Percentiles rank a stretch among this genome's conserved stretches.
Conservation (phyloP, 805 yeast genomes). For the Kluyveromyces nonfermentans region DNA sequence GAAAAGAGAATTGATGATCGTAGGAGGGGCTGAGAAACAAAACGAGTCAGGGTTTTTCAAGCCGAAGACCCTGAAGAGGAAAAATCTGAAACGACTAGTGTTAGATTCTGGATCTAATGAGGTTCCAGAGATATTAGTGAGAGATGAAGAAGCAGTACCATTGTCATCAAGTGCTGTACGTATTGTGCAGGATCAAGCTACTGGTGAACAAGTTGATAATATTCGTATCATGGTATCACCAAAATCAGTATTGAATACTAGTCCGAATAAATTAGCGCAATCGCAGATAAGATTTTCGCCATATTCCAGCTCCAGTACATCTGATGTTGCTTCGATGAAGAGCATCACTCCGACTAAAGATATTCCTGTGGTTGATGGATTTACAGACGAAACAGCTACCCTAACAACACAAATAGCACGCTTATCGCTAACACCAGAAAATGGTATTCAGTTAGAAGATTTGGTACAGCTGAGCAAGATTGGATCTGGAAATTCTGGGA, state of each 20-base stretch:
- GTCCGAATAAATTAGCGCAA: neutral
- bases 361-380: slow-evolving; percentile 5
- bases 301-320: slow-evolving; percentile 7
- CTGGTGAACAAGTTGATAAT: neutral
- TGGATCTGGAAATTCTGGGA: slow-evolving; percentile 93
- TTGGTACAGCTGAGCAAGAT: slow-evolving; percentile 63
- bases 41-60: slow-evolving; percentile 18
- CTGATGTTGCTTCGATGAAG: slow-evolving; percentile 7
- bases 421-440: slow-evolving; percentile 13
- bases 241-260: neutral
- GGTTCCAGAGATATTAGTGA: slow-evolving; percentile 6
- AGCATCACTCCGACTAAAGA: neutral
- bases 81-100: slow-evolving; percentile 50
- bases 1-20: neutral
- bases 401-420: slow-evolving; percentile 10
- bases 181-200: neutral
- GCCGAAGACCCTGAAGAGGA: slow-evolving; percentile 42
- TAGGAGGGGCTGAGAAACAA: neutral
- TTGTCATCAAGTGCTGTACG: neutral
- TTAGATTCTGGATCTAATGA: slow-evolving; percentile 18
- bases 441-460: slow-evolving; percentile 47
- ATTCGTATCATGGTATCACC: neutral
- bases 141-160: neutral
- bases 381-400: slow-evolving; percentile 4
- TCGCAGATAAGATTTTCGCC: neutral